Evolutionary conservation across 306 rosid species (phyloP), one percentile per base, ranked within the genome.

Genomic region (Sesbania bispinosa): DNA sequence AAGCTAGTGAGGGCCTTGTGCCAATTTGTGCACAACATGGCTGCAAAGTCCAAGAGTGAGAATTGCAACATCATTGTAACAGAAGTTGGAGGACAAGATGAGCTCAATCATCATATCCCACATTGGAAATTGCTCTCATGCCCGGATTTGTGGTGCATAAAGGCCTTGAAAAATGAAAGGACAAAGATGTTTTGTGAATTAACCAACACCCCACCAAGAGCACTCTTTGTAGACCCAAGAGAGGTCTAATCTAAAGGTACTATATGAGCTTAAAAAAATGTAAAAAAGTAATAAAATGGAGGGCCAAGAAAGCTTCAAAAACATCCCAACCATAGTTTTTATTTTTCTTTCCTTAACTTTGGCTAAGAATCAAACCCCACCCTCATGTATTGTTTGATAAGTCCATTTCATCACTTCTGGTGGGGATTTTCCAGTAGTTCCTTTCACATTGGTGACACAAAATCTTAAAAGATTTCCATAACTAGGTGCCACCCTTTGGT

Each of bases 171-270:
- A 62, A 73, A 15, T 41, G 76, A 65, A 38, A 84, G 63, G 46
- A 73, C 61, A 32, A 64, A 8, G 60, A 53, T 19, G 23, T 57
- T 81, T 27, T 46, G 27, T 36, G 84, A 84, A 36, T 63, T 80
- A 76, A 83, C 77, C 32, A 77, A 86, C 63, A 50, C 78, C 58
- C 86, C 80, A 54, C 77, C 82, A 15, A 79, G 64, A 74, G n/a
- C 88, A 69, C 90, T 88, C 63, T 91, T 91, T 85, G 97, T 91
- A 67, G 97, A 85, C 84, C 97, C 97, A 30, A 80, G 96, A 72
- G 97, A 91, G 72, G 92, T 88, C 32, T 80, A 69, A 60, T 23
- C 4, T n/a, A n/a, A 42, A n/a, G 55, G n/a, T n/a, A n/a, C n/a
- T n/a, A n/a, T 19, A 23, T 3, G 72, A 73, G 11, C 33, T 6